A percentile compares a stretch with the other conserved stretches of the same genome.
Evolutionary conservation across 768 basidiomycete genomes (phyloP).

Genomic region (Psilocybe azurescens): DNA sequence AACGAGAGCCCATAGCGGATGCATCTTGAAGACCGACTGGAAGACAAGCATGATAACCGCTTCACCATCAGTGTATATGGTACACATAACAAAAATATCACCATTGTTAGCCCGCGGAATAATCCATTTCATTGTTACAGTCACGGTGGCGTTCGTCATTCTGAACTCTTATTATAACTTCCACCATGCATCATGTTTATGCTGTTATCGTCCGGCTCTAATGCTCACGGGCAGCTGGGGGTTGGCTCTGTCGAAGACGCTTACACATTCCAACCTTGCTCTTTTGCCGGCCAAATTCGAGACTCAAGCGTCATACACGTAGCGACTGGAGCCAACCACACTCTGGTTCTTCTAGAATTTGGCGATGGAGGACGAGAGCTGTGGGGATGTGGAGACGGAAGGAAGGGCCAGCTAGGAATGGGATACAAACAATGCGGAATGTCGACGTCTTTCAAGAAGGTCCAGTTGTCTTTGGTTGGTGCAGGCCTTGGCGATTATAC

Average conservation of each 20-base stretch:
- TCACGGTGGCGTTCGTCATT: neutral
- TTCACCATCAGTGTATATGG: constrained; percentile 67
- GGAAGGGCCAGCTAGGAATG: constrained; percentile 73
- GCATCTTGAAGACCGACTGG: constrained; percentile 39
- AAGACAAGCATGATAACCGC: constrained; percentile 93
- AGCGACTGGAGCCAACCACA: constrained; percentile 81
- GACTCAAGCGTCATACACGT: constrained; percentile 50
- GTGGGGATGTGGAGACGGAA: constrained; percentile 80
- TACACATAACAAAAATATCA: too few species aligned
- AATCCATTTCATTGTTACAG: too few species aligned
- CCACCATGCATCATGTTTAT: constrained; percentile 17
- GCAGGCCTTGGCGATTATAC: constrained; percentile 45
- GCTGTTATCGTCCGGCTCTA: constrained; percentile 51
- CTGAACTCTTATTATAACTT: neutral
- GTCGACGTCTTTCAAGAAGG: constrained; percentile 49
- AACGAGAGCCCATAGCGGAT: too few species aligned
- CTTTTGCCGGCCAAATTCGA: constrained; percentile 36
- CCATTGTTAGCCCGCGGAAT: too few species aligned
- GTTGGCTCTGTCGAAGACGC: constrained; percentile 52
- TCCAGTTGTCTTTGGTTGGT: constrained; percentile 45
- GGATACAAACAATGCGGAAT: constrained; percentile 25
- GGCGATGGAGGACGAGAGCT: constrained; percentile 43
- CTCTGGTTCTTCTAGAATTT: constrained; percentile 63
- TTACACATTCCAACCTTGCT: constrained; percentile 44
- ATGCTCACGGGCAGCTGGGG: constrained; percentile 58